Evolutionary conservation across 345 rosid species (phyloP).

Genomic region (Odontarrhena argentea): DNA sequence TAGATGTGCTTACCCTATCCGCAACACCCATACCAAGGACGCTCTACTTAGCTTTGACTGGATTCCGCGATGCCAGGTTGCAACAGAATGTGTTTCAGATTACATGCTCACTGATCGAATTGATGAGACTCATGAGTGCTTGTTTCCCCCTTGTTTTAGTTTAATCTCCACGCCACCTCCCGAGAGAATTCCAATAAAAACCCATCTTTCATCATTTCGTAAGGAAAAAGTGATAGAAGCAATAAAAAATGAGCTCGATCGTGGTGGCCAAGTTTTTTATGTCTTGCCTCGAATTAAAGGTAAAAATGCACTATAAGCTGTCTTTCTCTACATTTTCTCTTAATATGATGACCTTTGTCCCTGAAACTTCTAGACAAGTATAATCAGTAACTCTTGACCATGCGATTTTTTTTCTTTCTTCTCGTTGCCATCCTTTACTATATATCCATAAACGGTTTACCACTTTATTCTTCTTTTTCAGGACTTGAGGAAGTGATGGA

Average conservation of each 20-base stretch:
- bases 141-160: conserved; percentile 49
- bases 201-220: conserved; percentile 69
- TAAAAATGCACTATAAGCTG: conserved; percentile 31
- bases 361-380: conserved; percentile 26
- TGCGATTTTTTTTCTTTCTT: background rate
- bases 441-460: conserved; percentile 10
- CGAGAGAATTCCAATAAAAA: conserved; percentile 95
- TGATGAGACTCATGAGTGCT: conserved; percentile 29
- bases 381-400: conserved; percentile 18
- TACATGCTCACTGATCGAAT: conserved; percentile 10
- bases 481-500: conserved; percentile 89
- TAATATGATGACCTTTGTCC: conserved; percentile 23
- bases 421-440: conserved; percentile 12
- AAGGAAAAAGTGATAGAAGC: conserved; percentile 70
- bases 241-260: conserved; percentile 76
- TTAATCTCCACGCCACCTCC: conserved; percentile 97
- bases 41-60: conserved; percentile 89
- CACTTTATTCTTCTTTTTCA: conserved; percentile 43
- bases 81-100: conserved; percentile 19
- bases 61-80: conserved; percentile 99
- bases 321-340: conserved; percentile 26
- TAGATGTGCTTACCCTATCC: conserved; percentile 92
- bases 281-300: conserved; percentile 97
- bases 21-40: conserved; percentile 99
- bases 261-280: conserved; percentile 92